phyloP scores from a whole-genome alignment of 345 rosid species.

The Excoecaria agallocha region DNA sequence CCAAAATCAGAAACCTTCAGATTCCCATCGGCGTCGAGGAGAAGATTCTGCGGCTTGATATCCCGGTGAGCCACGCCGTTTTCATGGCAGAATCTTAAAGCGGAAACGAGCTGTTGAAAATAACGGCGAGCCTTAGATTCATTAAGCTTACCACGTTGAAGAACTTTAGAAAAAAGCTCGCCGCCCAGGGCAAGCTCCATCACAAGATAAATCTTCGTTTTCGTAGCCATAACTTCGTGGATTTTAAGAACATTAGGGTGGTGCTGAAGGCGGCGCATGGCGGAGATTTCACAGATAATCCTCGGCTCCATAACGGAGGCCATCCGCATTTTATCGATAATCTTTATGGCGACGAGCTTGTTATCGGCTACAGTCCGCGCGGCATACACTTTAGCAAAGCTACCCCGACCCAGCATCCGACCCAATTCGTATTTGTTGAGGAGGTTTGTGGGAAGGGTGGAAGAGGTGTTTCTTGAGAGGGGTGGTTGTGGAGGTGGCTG shows the following conservation, averaged over 20 bases:
- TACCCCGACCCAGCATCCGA: slow-evolving; percentile 61
- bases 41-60: slow-evolving; percentile 77
- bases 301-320: slow-evolving; percentile 55
- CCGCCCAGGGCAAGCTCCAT: slow-evolving; percentile 83
- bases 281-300: slow-evolving; percentile 67
- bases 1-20: slow-evolving; percentile 84
- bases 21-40: slow-evolving; percentile 61
- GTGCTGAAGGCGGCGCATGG: slow-evolving; percentile 73
- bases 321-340: slow-evolving; percentile 54
- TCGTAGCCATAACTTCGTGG: slow-evolving; percentile 85
- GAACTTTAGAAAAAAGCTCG: slow-evolving; percentile 50
- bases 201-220: slow-evolving; percentile 70
- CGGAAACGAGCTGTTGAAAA: slow-evolving; percentile 74
- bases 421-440: slow-evolving; percentile 66
- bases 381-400: slow-evolving; percentile 64
- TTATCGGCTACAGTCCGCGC: slow-evolving; percentile 50
- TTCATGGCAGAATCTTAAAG: slow-evolving; percentile 73
- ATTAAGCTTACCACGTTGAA: slow-evolving; percentile 43
- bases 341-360: slow-evolving; percentile 54
- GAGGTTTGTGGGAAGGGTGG: slow-evolving; percentile 31
- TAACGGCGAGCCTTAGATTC: slow-evolving; percentile 60
- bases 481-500: slow-evolving; percentile 15
- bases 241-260: slow-evolving; percentile 78
- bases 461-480: slow-evolving; percentile 16
- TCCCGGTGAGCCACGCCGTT: slow-evolving; percentile 88